phyloP scores from a whole-genome alignment of 2,329 filamentous ascomycete species.

The Trichoderma sp. region DNA sequence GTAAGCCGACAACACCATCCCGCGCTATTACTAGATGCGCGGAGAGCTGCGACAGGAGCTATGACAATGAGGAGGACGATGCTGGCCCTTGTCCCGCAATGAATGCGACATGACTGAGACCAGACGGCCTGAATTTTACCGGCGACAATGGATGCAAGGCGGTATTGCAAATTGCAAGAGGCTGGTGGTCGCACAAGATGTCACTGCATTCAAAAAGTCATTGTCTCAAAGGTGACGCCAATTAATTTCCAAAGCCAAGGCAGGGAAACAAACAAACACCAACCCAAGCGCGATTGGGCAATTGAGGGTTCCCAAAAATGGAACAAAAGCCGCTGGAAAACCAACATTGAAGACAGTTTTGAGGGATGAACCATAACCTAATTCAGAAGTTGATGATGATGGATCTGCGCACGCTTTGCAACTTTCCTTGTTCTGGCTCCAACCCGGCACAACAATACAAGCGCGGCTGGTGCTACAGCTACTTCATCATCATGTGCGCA shows the following conservation, averaged over 20 bases:
- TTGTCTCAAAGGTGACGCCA: not conserved
- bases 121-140: not conserved
- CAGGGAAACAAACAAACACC: not conserved
- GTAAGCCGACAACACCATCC: not conserved
- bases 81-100: not conserved
- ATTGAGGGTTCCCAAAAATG: not conserved
- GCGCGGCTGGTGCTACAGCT: not conserved
- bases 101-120: conserved; percentile 3
- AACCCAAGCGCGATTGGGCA: not conserved
- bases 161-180: not conserved
- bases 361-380: conserved; percentile 1
- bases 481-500: conserved; percentile 16
- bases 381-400: conserved; percentile 13
- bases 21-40: conserved; percentile 1
- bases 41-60: not conserved
- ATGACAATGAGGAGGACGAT: not conserved
- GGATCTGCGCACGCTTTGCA: conserved; percentile 7
- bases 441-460: not conserved
- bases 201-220: not conserved
- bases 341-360: not conserved
- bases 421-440: not conserved
- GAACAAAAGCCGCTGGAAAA: not conserved
- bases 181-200: conserved; percentile 6
- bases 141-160: not conserved
- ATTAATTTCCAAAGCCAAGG: conserved; percentile 10